Base-by-base conservation (phyloP, 345 rosid genomes). In the Hibiscus syriacus region DNA sequence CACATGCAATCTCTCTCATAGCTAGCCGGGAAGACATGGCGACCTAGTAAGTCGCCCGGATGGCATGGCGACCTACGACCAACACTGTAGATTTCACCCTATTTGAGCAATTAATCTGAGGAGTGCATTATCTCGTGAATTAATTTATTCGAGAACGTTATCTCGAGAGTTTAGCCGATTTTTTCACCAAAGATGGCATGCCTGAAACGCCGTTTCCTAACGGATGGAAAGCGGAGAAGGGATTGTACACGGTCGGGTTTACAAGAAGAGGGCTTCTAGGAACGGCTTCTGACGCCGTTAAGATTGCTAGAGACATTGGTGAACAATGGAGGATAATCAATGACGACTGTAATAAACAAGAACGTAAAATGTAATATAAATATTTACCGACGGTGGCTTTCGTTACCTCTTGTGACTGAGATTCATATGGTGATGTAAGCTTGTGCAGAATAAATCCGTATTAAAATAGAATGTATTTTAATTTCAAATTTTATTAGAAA, bases 211-310 rank as follows among this genome's bases (percentile, higher is more conserved):
- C 86, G 49, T 90, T 86, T 76, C 97, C 98, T 0, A 78, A 85
- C 73, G 84, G 94, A 0, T 90, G 98, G 98, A 90, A 83, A n/a
- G n/a, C n/a, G n/a, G n/a, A n/a, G n/a, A n/a, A n/a, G n/a, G n/a
- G n/a, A 50, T 60, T 93, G 10, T 93, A 93, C 72, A 75, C 90
- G 0, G 98, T 90, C 64, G 98, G 98, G 20, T 93, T 93, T 71
- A 89, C 96, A 36, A 77, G 88, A 68, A 84, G 87, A 69, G 98
- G 98, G 2, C 88, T 93, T 22, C 78, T 79, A 6, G 98, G 97
- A 61, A 84, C 92, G 66, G 82, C 90, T 7, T 65, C 73, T 2
- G 97, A 93, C 70, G 94, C 98, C 69, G 83, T 78, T 57, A 83
- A 79, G 48, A 85, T 90, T 74, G 92, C 97, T 25, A 63, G 55